Evolutionary conservation across 306 rosid genomes (phyloP).

Genomic region (Comarum palustre): DNA sequence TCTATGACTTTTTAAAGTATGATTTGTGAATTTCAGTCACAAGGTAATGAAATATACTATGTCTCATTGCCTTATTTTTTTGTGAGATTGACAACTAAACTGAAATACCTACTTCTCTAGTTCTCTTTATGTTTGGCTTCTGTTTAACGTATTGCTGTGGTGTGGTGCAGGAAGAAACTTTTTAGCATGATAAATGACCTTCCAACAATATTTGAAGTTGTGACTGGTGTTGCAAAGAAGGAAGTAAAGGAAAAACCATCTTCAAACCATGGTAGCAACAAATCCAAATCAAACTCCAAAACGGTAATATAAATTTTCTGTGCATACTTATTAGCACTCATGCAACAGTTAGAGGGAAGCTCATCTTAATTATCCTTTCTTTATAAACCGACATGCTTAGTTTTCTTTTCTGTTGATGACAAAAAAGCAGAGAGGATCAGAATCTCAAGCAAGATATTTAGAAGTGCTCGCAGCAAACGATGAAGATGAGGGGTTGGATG

Average conservation of each 20-base stretch:
- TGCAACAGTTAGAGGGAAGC: neutral
- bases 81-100: neutral
- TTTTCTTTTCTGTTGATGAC: constrained; percentile 14
- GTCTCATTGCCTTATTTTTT: neutral
- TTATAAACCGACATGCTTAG: constrained; percentile 2
- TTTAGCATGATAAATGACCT: constrained; percentile 81
- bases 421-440: constrained; percentile 51
- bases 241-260: constrained; percentile 81
- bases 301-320: constrained; percentile 34
- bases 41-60: neutral
- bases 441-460: constrained; percentile 46
- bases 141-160: neutral
- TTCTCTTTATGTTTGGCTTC: neutral
- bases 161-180: constrained; percentile 68
- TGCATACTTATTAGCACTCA: neutral
- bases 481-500: constrained; percentile 65
- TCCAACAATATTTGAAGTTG: constrained; percentile 80
- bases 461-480: constrained; percentile 45
- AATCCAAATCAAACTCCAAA: constrained; percentile 69
- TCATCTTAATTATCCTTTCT: neutral
- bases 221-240: constrained; percentile 76
- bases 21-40: neutral
- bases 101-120: neutral
- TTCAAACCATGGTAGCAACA: constrained; percentile 69
- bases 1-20: neutral